phyloP scores from a whole-genome alignment of 202 grass and related monocot species.

The Saccharum hybrid region DNA sequence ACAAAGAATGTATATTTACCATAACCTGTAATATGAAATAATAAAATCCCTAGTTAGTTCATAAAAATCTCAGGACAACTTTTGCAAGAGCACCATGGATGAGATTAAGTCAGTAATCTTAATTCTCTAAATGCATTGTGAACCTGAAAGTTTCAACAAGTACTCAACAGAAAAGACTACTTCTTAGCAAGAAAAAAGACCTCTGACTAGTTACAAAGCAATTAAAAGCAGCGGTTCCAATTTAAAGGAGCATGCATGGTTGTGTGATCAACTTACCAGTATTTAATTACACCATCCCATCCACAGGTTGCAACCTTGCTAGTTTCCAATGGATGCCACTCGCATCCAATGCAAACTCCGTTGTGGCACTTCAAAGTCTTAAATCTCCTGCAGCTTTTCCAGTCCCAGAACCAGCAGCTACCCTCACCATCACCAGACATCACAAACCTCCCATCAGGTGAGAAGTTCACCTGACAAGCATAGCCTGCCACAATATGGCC shows the following conservation, averaged over 20 bases:
- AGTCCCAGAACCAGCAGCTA: constrained; percentile 99
- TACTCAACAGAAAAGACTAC: background rate
- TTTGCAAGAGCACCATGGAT: background rate
- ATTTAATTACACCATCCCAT: constrained; percentile 98
- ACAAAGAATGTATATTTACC: background rate
- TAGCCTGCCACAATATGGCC: constrained; percentile 96
- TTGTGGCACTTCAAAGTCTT: constrained; percentile 90
- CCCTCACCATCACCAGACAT: constrained; percentile 97
- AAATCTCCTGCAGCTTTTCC: constrained; percentile 93
- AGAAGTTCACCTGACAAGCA: constrained; percentile 98
- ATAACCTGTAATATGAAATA: background rate
- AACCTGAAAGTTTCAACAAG: background rate
- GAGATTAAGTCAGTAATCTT: background rate
- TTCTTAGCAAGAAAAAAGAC: background rate
- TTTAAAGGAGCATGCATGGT: constrained; percentile 37
- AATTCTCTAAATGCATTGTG: background rate
- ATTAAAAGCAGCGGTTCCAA: constrained; percentile 20
- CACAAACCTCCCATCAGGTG: constrained; percentile 90
- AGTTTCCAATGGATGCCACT: constrained; percentile 96
- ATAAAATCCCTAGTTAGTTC: background rate
- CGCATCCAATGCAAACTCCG: constrained; percentile 89
- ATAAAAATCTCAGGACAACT: background rate
- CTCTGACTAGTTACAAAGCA: background rate
- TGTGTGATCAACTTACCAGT: constrained; percentile 73
- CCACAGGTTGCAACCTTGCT: constrained; percentile 98